Conservation (phyloP, 345 rosid species). For the Aquilaria yunnanensis region DNA sequence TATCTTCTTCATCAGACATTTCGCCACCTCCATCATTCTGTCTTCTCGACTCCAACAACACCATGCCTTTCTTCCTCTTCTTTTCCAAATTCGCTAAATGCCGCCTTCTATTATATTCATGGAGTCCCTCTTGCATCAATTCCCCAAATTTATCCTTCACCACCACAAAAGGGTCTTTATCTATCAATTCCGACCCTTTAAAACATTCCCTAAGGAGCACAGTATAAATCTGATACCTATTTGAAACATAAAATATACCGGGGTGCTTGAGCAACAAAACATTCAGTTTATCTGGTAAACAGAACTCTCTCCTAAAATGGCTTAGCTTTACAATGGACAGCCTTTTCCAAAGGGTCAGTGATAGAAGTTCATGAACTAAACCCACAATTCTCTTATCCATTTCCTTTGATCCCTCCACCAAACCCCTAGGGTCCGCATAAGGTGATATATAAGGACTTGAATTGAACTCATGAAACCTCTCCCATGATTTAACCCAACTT, state of each 20-base stretch:
- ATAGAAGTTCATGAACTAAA: constrained; percentile 73
- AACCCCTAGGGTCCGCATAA: constrained; percentile 31
- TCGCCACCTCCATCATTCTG: constrained; percentile 28
- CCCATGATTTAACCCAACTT: constrained; percentile 70
- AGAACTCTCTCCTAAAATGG: constrained; percentile 83
- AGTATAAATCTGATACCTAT: constrained; percentile 80
- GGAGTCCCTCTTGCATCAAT: constrained; percentile 84
- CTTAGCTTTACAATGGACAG: constrained; percentile 65
- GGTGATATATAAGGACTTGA: constrained; percentile 73
- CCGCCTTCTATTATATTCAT: constrained; percentile 61
- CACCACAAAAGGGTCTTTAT: constrained; percentile 68
- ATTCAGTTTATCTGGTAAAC: constrained; percentile 67
- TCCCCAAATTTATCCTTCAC: constrained; percentile 89
- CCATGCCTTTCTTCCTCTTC: constrained; percentile 50
- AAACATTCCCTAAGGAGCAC: constrained; percentile 82
- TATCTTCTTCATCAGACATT: constrained; percentile 35
- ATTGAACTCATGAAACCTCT: constrained; percentile 71
- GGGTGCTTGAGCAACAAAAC: constrained; percentile 73
- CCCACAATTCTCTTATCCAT: constrained; percentile 75
- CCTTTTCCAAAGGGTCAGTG: constrained; percentile 82
- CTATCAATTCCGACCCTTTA: constrained; percentile 60
- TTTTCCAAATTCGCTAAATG: constrained; percentile 54
- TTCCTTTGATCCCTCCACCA: constrained; percentile 56
- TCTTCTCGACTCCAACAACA: constrained; percentile 24
- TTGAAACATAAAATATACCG: constrained; percentile 75